Percentiles rank a stretch among this genome's conserved stretches.
Conservation (phyloP, 1,284 basidiomycete genomes). For the Golubevia sp. region DNA sequence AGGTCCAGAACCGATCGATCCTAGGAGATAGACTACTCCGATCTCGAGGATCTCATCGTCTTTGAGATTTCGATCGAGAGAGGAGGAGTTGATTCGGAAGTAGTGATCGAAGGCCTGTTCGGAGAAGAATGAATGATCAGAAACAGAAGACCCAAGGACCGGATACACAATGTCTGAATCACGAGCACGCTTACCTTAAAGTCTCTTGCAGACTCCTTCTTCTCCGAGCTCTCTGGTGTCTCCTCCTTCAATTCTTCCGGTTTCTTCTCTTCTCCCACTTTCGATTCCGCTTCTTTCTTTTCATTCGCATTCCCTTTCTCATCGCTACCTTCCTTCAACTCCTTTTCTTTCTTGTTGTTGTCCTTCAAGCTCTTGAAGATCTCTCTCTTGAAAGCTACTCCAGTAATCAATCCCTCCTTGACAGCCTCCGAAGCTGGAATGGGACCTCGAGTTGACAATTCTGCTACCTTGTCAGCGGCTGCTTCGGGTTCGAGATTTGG, state of each 20-base stretch:
- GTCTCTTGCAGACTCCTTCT: too few relatives aligned
- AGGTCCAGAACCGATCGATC: slow-evolving; percentile 55
- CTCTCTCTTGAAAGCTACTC: slow-evolving; percentile 58
- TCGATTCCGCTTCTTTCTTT: slow-evolving; percentile 9
- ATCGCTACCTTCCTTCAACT: slow-evolving; percentile 26
- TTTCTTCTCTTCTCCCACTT: slow-evolving; percentile 11
- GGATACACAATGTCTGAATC: too few relatives aligned
- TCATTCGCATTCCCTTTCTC: slow-evolving; percentile 15
- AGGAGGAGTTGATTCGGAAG: slow-evolving; percentile 24
- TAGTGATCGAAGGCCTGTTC: slow-evolving; percentile 42
- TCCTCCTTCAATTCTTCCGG: slow-evolving; percentile 15
- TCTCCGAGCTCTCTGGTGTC: too few relatives aligned
- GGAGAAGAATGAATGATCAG: background rate
- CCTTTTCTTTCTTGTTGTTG: slow-evolving; percentile 4
- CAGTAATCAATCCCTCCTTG: slow-evolving; percentile 59
- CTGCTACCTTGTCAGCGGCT: slow-evolving; percentile 45
- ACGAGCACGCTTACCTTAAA: too few relatives aligned
- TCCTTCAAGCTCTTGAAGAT: slow-evolving; percentile 38
- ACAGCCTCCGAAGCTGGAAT: slow-evolving; percentile 59
- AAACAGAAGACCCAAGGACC: too few relatives aligned
- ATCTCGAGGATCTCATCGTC: slow-evolving; percentile 56
- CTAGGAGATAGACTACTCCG: slow-evolving; percentile 63
- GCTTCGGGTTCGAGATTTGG: slow-evolving; percentile 24
- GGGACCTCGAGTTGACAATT: slow-evolving; percentile 59
- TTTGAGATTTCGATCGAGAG: slow-evolving; percentile 26